These are phyloP conservation scores for Neofusicoccum sp. DNA, from an alignment of 2,329 filamentous ascomycete genomes.

Conservation along the genomic window DNA sequence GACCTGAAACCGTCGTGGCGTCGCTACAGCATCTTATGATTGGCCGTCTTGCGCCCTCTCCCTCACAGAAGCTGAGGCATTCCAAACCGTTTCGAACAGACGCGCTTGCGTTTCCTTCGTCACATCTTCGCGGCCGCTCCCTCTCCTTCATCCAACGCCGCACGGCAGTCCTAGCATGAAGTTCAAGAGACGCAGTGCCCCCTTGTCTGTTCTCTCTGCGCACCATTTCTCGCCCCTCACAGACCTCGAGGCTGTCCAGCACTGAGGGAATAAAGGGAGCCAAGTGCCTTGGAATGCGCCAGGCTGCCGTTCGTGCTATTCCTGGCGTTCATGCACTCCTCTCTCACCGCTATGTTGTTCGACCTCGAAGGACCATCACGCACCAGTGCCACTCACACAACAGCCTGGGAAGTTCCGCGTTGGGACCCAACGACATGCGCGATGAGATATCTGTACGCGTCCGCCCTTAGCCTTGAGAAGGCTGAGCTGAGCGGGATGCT, in stretches of 20 bases:
- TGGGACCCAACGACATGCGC: neutral
- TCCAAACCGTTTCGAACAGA: neutral
- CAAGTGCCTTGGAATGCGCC: slow-evolving; percentile 4
- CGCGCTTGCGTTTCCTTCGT: slow-evolving; percentile 7
- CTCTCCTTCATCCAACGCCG: neutral
- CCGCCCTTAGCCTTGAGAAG: neutral
- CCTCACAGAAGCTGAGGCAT: slow-evolving; percentile 17
- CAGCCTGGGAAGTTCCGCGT: neutral
- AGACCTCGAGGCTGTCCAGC: neutral
- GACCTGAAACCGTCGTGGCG: neutral
- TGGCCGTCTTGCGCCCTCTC: neutral
- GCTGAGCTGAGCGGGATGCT: neutral
- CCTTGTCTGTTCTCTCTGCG: neutral
- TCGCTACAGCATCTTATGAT: neutral
- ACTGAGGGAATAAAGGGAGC: slow-evolving; percentile 1
- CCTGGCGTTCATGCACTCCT: neutral
- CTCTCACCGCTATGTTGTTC: slow-evolving; percentile 10
- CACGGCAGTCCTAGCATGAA: neutral
- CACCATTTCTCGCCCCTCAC: slow-evolving; percentile 1
- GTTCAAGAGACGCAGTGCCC: neutral
- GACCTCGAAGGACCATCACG: neutral
- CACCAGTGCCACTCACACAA: neutral
- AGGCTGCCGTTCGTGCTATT: neutral
- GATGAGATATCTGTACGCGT: neutral
- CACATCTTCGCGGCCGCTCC: neutral